Evolutionary conservation across 2,329 filamentous ascomycete genomes (phyloP).

Genomic region (Trichoderma cornu-damae): DNA sequence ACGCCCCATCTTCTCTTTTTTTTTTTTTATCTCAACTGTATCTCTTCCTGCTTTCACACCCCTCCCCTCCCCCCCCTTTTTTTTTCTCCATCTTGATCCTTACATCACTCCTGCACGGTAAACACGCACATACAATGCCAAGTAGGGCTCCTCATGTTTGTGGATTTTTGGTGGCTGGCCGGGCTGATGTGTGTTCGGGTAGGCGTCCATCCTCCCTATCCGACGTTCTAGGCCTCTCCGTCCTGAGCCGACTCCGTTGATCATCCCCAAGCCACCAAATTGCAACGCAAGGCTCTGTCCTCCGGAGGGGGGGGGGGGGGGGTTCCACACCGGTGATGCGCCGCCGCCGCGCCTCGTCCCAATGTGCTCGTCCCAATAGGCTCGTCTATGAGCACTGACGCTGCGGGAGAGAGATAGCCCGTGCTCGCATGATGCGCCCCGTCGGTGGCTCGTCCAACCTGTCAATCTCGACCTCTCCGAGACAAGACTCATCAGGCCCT

Average conservation of each 20-base stretch:
- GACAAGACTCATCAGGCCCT: conserved; percentile 65
- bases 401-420: conserved; percentile 60
- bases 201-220: conserved; percentile 74
- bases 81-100: too few species aligned
- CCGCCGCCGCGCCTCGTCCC: too few species aligned
- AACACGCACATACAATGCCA: too few species aligned
- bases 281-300: conserved; percentile 71
- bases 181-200: not conserved
- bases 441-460: conserved; percentile 59
- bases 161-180: not conserved
- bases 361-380: conserved; percentile 53
- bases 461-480: conserved; percentile 76
- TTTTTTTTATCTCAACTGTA: too few species aligned
- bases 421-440: conserved; percentile 63
- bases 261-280: conserved; percentile 63
- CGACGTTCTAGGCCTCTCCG: conserved; percentile 67
- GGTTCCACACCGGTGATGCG: conserved; percentile 74
- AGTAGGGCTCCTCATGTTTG: too few species aligned
- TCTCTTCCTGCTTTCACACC: too few species aligned
- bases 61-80: too few species aligned
- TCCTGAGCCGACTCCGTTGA: conserved; percentile 72
- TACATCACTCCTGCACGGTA: too few species aligned
- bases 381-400: conserved; percentile 56
- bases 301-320: too few species aligned
- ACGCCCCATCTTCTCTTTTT: too few species aligned